A percentile compares a stretch with the other conserved stretches of the same genome.
These are phyloP conservation scores for Chaetothyriales sp. DNA, from an alignment of 2,329 filamentous ascomycete genomes.

Conservation along the genomic window DNA sequence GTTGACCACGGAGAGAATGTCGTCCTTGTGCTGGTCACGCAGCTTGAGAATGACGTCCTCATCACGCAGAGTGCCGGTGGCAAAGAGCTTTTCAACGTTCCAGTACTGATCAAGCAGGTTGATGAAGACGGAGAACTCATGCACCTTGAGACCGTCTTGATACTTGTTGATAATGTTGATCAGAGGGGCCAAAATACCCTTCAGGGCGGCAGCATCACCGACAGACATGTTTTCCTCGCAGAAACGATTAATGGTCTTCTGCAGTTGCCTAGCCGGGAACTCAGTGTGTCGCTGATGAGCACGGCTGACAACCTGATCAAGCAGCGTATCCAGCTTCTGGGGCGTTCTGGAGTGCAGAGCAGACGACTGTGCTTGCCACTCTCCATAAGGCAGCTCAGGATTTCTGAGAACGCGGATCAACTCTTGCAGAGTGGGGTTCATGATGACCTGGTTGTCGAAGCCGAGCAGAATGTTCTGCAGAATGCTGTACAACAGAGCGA, in stretches of 20 bases:
- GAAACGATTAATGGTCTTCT: constrained; percentile 76
- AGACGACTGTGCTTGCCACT: constrained; percentile 92
- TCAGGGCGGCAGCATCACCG: constrained; percentile 60
- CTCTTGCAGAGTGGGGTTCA: constrained; percentile 73
- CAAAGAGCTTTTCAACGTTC: constrained; percentile 75
- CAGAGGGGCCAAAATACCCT: constrained; percentile 59
- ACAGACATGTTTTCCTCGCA: constrained; percentile 69
- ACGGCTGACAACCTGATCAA: constrained; percentile 76
- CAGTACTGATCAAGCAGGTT: constrained; percentile 69
- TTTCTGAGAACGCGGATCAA: constrained; percentile 82
- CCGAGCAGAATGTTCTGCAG: constrained; percentile 80
- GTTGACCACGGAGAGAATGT: constrained; percentile 70
- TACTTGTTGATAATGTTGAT: constrained; percentile 67
- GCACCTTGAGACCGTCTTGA: constrained; percentile 72
- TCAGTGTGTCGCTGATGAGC: constrained; percentile 64
- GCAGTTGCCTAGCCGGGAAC: constrained; percentile 80
- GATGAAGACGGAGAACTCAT: constrained; percentile 74
- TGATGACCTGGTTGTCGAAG: constrained; percentile 95
- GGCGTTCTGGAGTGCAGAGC: constrained; percentile 97
- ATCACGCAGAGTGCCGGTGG: constrained; percentile 68
- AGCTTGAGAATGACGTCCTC: constrained; percentile 89
- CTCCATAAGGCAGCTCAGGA: constrained; percentile 82
- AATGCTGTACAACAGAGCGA: constrained; percentile 61
- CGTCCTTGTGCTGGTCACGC: constrained; percentile 91
- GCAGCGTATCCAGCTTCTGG: constrained; percentile 70